Percentiles rank a stretch among this genome's conserved stretches.
Evolutionary conservation across 1,139 yeast genomes (phyloP).

Genomic region (Lodderomyces oxycetoniae): DNA sequence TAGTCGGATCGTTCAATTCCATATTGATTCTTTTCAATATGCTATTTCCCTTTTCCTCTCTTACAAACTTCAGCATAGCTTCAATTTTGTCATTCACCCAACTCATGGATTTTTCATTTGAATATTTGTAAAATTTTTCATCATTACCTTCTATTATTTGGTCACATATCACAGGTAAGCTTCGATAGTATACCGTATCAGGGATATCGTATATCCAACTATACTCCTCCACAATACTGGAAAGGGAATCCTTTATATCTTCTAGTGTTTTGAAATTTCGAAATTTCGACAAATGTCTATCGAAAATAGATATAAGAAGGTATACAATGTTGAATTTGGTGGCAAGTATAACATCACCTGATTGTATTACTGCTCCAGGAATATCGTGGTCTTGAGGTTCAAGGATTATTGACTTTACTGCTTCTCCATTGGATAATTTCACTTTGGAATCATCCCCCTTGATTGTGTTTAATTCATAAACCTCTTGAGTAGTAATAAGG

Average conservation of each 20-base stretch:
- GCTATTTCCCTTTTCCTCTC: constrained; percentile 7
- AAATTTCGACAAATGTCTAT: constrained; percentile 21
- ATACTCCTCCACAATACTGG: constrained; percentile 19
- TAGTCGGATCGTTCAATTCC: constrained; percentile 21
- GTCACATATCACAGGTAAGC: constrained; percentile 40
- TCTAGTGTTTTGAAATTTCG: constrained; percentile 42
- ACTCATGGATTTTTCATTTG: constrained; percentile 26
- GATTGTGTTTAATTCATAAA: constrained; percentile 34
- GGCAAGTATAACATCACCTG: constrained; percentile 38
- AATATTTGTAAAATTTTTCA: constrained; percentile 40
- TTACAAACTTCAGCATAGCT: constrained; percentile 24
- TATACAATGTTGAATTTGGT: constrained; percentile 42
- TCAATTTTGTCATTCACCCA: constrained; percentile 30
- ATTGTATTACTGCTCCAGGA: constrained; percentile 28
- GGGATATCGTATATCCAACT: constrained; percentile 27
- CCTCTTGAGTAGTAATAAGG: constrained; percentile 15
- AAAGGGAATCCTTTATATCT: constrained; percentile 44
- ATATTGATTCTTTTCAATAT: constrained; percentile 14
- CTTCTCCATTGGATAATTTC: constrained; percentile 22
- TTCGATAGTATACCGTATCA: constrained; percentile 16
- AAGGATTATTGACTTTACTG: constrained; percentile 35
- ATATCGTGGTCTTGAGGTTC: constrained; percentile 18
- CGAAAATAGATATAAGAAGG: constrained; percentile 36
- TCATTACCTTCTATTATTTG: constrained; percentile 45
- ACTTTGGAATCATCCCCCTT: constrained; percentile 22